Base-by-base conservation (phyloP, 371 early-diverging fungal genomes). In the Smittium culicis region DNA sequence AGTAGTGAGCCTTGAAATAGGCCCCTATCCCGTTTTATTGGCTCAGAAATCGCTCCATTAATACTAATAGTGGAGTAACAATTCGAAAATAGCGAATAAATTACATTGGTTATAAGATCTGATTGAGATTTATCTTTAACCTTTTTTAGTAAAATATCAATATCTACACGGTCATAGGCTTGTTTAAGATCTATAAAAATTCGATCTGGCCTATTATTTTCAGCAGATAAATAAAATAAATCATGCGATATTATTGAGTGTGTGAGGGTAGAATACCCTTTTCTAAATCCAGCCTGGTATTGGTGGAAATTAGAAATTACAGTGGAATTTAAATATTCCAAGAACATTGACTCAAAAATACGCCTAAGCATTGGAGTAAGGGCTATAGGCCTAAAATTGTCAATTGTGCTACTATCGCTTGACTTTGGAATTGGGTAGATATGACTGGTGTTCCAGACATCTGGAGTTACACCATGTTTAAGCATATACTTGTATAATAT, bases 351-450 rank as follows among this genome's bases (percentile, higher is more conserved):
- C 32, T 64, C 64, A 64, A 64, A 64, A n/a, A 64, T 27, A 27
- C 64, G 16, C 20, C 64, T 64, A 54, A 27, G 34, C 28, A 34
- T 64, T n/a, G 28, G 28, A 34, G 32, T 64, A 3, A 64, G 20
- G 5, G 64, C 34, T 34, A 64, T 64, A 54, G 64, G 64, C 32
- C 64, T 64, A 54, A 64, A 64, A n/a, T 64, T 8, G 32, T 64
- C 32, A 64, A 64, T 64, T 14, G 32, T 27, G 8, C 20, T 64
- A 64, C 27, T 25, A 27, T 27, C 30, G 20, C 16, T 3, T 27
- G 64, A 5, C 34, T 60, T 60, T 60, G 60, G 60, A 60, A 60
- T 60, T 11, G 60, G 60, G 20, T 60, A 20, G 20, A 64, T 27
- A 30, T n/a, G 30, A 20, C 27, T 64, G 16, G 32, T 14, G 32